A percentile compares a stretch with the other conserved stretches of the same genome.
Conservation (phyloP, 192 early-diverging fungal genomes). For the Gonapodya sp. region DNA sequence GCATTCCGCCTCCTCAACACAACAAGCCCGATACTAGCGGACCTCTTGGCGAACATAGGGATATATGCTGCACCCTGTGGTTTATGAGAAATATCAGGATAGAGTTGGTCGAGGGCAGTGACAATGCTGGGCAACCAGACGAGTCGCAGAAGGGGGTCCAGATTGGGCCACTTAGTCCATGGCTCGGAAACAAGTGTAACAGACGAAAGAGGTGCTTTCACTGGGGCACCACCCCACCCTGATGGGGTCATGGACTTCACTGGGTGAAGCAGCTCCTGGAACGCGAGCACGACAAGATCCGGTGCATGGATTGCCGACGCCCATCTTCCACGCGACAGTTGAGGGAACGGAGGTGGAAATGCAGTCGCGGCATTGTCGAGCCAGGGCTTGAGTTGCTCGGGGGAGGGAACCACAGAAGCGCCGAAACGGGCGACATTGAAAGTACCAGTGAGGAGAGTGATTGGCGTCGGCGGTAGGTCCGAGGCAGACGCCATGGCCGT, state of each 20-base stretch:
- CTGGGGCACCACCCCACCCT: neutral
- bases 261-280: neutral
- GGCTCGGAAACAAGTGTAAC: neutral
- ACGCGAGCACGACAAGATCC: neutral
- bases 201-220: neutral
- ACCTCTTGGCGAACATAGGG: neutral
- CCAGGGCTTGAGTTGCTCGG: neutral
- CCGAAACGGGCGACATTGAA: neutral
- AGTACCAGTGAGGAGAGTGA: neutral
- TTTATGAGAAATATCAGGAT: neutral
- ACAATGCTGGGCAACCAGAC: neutral
- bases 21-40: neutral
- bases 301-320: neutral
- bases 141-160: neutral
- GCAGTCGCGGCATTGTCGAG: neutral
- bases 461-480: neutral
- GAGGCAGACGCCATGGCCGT: neutral
- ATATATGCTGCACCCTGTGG: neutral
- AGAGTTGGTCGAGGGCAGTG: neutral
- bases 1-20: neutral
- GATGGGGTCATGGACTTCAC: neutral
- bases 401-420: neutral
- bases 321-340: neutral
- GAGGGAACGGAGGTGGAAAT: neutral
- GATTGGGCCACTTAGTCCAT: neutral